Evolutionary conservation across 2,329 filamentous ascomycete species (phyloP).

Genomic region (Trichophyton mentagrophytes): DNA sequence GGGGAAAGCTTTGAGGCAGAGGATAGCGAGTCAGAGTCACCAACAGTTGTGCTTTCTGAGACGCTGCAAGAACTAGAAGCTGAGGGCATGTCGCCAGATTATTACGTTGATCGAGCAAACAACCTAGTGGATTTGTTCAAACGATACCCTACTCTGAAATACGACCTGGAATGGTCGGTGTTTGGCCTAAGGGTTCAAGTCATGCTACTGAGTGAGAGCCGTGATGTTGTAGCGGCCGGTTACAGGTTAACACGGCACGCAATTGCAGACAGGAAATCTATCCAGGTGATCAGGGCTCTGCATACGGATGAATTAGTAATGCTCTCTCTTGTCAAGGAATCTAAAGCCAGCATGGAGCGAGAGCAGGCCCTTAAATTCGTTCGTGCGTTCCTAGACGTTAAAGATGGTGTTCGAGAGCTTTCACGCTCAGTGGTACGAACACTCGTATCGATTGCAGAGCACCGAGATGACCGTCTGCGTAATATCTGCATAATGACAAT

Average conservation of each 20-base stretch:
- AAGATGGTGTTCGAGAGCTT: slow-evolving; percentile 77
- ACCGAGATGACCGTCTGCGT: slow-evolving; percentile 69
- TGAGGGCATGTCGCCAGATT: slow-evolving; percentile 79
- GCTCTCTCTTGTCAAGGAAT: slow-evolving; percentile 83
- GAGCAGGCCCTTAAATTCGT: slow-evolving; percentile 97
- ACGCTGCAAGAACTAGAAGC: slow-evolving; percentile 79
- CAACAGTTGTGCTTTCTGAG: slow-evolving; percentile 81
- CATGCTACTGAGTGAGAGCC: slow-evolving; percentile 89
- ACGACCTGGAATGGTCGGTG: slow-evolving; percentile 89
- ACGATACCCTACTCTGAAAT: slow-evolving; percentile 81
- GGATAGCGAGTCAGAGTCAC: slow-evolving; percentile 63
- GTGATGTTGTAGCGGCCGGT: slow-evolving; percentile 87
- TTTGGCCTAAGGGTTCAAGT: slow-evolving; percentile 89
- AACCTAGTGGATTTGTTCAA: slow-evolving; percentile 94
- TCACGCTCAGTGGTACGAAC: slow-evolving; percentile 78
- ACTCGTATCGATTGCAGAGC: slow-evolving; percentile 79
- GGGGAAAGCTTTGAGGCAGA: slow-evolving; percentile 41
- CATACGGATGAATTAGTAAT: slow-evolving; percentile 91
- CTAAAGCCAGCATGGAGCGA: slow-evolving; percentile 90
- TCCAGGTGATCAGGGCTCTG: slow-evolving; percentile 73
- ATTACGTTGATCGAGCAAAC: slow-evolving; percentile 88
- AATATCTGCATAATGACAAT: slow-evolving; percentile 89
- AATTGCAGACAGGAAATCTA: slow-evolving; percentile 78
- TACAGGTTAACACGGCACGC: slow-evolving; percentile 90
- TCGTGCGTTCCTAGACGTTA: slow-evolving; percentile 86